phyloP scores from a whole-genome alignment of 2,329 filamentous ascomycete species.

The Cladorrhinum sp. region DNA sequence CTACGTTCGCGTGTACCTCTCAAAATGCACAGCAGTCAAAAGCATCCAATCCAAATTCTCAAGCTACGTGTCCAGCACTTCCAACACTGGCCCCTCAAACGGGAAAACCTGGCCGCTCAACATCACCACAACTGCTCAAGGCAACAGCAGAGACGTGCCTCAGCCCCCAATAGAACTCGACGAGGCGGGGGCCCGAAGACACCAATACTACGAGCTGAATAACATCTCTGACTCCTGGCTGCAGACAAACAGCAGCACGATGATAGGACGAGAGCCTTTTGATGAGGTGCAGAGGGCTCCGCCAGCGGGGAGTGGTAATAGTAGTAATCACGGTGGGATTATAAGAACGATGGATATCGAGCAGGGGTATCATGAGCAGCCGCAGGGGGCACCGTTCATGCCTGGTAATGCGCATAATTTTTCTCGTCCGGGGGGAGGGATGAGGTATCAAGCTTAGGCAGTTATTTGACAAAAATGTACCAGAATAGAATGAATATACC shows the following conservation, averaged over 20 bases:
- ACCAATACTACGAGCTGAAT: neutral
- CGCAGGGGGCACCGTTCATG: neutral
- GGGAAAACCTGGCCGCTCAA: neutral
- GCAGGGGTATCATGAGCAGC: neutral
- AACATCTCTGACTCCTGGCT: neutral
- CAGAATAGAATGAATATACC: too few species aligned
- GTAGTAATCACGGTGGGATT: too few species aligned
- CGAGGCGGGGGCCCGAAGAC: neutral
- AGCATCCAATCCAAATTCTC: neutral
- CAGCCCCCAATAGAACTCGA: neutral
- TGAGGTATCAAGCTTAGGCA: too few species aligned
- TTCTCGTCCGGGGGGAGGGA: neutral
- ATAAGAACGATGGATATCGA: neutral
- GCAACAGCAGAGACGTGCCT: neutral
- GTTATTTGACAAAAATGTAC: too few species aligned
- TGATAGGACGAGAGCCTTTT: neutral
- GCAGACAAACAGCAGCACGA: neutral
- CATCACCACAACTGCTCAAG: neutral
- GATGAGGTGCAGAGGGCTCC: too few species aligned
- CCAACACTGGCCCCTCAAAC: neutral
- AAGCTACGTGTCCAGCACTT: neutral
- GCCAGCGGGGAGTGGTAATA: neutral
- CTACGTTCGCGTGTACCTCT: neutral
- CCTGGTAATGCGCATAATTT: neutral
- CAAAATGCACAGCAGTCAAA: neutral